Evolutionary conservation across 2,329 filamentous ascomycete species (phyloP).

Genomic region (Uncinocarpus reesii): DNA sequence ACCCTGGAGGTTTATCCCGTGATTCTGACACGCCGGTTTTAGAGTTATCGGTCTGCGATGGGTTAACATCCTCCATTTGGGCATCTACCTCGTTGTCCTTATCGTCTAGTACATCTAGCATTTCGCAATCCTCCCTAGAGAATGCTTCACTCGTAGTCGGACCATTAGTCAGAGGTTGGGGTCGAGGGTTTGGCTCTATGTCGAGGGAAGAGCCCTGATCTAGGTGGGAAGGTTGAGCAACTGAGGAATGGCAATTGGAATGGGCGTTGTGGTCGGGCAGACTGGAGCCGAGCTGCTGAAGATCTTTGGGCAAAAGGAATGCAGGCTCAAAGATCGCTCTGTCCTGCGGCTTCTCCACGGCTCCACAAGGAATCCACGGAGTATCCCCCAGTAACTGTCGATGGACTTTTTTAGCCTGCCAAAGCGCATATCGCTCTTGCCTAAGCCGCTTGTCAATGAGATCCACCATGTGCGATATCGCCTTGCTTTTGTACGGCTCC

Average conservation of each 20-base stretch:
- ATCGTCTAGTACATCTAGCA: conserved; percentile 23
- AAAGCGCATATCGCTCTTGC: conserved; percentile 47
- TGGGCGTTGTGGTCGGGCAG: background rate
- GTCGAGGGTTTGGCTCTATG: background rate
- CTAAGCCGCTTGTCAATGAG: conserved; percentile 49
- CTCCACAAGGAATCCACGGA: conserved; percentile 48
- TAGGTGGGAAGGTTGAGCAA: background rate
- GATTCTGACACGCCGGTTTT: background rate
- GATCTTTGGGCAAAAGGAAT: conserved; percentile 14
- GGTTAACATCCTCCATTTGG: background rate
- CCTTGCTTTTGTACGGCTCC: conserved; percentile 48
- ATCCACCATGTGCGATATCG: conserved; percentile 47
- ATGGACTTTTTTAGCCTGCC: conserved; percentile 49
- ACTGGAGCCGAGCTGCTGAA: conserved; percentile 6
- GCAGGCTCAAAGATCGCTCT: conserved; percentile 37
- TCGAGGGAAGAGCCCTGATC: background rate
- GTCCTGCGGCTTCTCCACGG: conserved; percentile 44
- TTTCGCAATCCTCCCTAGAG: conserved; percentile 26
- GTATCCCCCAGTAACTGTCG: conserved; percentile 51
- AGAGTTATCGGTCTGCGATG: background rate
- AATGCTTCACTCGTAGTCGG: background rate
- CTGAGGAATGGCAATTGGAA: background rate
- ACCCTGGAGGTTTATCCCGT: background rate
- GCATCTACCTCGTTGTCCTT: background rate
- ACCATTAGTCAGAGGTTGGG: background rate